Conservation (phyloP, 495 filamentous ascomycete genomes). For the Penicillium goetzii region DNA sequence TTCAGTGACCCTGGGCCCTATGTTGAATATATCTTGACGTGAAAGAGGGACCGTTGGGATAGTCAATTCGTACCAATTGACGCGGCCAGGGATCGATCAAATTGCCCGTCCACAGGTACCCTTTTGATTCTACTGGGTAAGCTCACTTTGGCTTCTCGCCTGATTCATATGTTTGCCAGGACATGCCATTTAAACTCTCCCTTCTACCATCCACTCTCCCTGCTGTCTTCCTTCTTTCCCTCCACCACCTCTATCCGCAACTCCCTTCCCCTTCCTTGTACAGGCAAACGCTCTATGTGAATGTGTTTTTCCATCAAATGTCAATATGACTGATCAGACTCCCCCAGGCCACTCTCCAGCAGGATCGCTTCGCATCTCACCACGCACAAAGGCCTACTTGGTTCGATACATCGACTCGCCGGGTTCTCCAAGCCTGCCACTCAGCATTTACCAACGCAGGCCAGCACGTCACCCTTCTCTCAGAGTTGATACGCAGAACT, state of each 20-base stretch:
- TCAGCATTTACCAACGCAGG: background rate
- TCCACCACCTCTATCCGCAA: background rate
- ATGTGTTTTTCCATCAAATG: background rate
- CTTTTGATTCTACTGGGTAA: conserved; percentile 4
- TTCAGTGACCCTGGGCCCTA: background rate
- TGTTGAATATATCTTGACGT: background rate
- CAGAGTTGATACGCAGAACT: background rate
- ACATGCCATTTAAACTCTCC: background rate
- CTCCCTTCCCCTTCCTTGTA: background rate
- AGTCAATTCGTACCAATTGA: conserved; percentile 2
- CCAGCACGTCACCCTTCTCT: background rate
- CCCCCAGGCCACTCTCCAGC: background rate
- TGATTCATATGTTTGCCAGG: background rate
- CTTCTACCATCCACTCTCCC: background rate
- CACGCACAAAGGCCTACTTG: background rate
- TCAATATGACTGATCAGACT: conserved; percentile 6
- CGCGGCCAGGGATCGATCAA: conserved; percentile 5
- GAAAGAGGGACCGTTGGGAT: background rate
- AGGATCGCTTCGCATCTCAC: background rate
- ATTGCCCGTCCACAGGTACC: background rate
- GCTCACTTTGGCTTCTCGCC: conserved; percentile 2
- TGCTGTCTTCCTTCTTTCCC: background rate
- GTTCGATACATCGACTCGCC: conserved; percentile 1
- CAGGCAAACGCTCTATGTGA: background rate
- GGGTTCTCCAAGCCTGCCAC: background rate